Base-by-base conservation (phyloP, 148 eudicot species). In the Gaultheria prostrata region DNA sequence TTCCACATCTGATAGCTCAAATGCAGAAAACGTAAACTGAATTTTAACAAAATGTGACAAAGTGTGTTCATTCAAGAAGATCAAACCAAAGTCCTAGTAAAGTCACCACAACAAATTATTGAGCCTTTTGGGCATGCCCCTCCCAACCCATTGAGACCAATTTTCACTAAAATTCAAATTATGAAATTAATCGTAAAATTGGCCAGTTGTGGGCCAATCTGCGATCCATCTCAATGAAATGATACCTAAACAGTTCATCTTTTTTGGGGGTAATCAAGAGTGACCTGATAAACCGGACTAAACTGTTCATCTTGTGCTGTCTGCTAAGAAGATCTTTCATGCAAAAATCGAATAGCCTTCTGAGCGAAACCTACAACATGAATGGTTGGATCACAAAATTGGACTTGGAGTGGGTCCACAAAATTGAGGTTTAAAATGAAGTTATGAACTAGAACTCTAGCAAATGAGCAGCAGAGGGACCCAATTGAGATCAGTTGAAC, bases 31-130 rank as follows among this genome's bases (percentile, higher is more conserved):
- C 21, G 13, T 33, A 32, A 43, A 61, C 51, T 51, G 30, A 78
- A 53, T 53, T 45, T 49, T 10, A 21, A 33, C 57, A 49, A 48
- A 39, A 76, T 76, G 46, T 17, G 14, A 8, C 26, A 78, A 8
- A 81, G 0, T 81, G 49, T 15, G 61, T 49, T 49, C 32, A 17
- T 8, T 32, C 48, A 67, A 67, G 76, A 48, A 20, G 21, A 46
- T 56, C 33, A 28, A 26, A 17, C 28, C 69, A 63, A 2, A 24
- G 7, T 67, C 4, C 45, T 61, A 45, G 26, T n/a, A 49, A 81
- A 81, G 76, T 61, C 82, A 20, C 51, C 26, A 20, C 28, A 48
- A 35, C 49, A 56, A 79, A 79, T 79, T 54, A 57, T 35, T 48
- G 39, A 67, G 70, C 48, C n/a, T 56, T 67, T 26, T 26, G 46